Conservation (phyloP, 148 eudicot species). For the Beta vulgaris region DNA sequence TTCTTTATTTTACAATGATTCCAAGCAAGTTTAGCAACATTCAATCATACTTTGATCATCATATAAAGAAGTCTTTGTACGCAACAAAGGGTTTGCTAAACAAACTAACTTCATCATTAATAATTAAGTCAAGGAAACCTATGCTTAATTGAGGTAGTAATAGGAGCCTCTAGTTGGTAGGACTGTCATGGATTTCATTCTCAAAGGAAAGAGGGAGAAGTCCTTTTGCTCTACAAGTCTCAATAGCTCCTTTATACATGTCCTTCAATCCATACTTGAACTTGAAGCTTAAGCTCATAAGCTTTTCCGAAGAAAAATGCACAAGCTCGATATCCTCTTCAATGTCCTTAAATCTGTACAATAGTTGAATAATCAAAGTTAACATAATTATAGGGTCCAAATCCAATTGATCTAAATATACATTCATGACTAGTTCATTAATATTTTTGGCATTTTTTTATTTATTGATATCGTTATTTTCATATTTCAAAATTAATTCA, state of each 20-base stretch:
- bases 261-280: constrained; percentile 83
- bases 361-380: neutral
- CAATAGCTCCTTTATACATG: constrained; percentile 83
- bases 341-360: constrained; percentile 63
- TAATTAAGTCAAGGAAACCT: neutral
- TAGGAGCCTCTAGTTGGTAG: too few species aligned
- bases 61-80: too few species aligned
- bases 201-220: constrained; percentile 54
- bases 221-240: constrained; percentile 74
- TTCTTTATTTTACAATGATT: too few species aligned
- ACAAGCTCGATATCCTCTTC: constrained; percentile 48
- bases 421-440: neutral
- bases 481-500: too few species aligned
- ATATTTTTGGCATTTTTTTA: neutral
- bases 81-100: too few species aligned
- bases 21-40: neutral
- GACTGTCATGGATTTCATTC: constrained; percentile 25
- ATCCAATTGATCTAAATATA: too few species aligned
- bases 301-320: constrained; percentile 69
- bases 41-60: too few species aligned
- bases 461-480: too few species aligned
- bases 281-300: constrained; percentile 56
- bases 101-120: too few species aligned
- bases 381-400: neutral
- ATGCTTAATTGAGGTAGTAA: neutral